Evolutionary conservation across 2,329 filamentous ascomycete species (phyloP).

Genomic region (Fusarium zealandicum): DNA sequence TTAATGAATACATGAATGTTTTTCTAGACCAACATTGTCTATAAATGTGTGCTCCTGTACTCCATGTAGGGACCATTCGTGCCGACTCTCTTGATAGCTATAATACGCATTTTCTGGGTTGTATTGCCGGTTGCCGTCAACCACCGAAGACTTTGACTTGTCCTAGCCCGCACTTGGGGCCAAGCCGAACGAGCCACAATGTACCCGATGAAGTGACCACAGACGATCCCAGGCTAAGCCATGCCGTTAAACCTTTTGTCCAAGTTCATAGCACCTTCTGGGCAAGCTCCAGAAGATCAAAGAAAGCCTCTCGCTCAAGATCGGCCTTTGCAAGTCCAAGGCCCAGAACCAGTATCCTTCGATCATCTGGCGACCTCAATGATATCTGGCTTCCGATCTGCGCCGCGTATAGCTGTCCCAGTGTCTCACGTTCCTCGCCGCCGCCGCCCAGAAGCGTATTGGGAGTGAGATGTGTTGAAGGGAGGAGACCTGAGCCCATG

Average conservation of each 20-base stretch:
- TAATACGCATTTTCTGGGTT: no score
- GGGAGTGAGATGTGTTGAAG: constrained; percentile 82
- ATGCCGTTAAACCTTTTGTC: not conserved
- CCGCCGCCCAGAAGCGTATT: constrained; percentile 88
- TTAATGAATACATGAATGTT: constrained; percentile 43
- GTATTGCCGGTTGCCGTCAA: no score
- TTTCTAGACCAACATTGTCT: not conserved
- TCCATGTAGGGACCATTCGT: not conserved
- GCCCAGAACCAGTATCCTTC: constrained; percentile 67
- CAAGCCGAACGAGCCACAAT: no score
- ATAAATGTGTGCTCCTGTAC: not conserved
- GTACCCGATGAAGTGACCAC: no score
- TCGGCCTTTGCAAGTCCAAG: constrained; percentile 63
- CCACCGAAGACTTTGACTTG: no score
- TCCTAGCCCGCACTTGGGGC: no score
- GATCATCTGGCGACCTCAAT: constrained; percentile 71
- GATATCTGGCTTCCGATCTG: constrained; percentile 85
- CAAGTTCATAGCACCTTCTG: constrained; percentile 60
- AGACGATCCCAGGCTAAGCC: no score
- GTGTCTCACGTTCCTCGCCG: constrained; percentile 76
- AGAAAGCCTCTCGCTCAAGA: constrained; percentile 63
- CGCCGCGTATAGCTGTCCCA: constrained; percentile 87
- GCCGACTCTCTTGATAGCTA: no score
- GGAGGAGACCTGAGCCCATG: constrained; percentile 63
- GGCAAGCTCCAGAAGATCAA: constrained; percentile 70